Percentiles rank a stretch among this genome's conserved stretches.
Conservation (phyloP, 495 filamentous ascomycete species). For the Aspergillus taichungensis region DNA sequence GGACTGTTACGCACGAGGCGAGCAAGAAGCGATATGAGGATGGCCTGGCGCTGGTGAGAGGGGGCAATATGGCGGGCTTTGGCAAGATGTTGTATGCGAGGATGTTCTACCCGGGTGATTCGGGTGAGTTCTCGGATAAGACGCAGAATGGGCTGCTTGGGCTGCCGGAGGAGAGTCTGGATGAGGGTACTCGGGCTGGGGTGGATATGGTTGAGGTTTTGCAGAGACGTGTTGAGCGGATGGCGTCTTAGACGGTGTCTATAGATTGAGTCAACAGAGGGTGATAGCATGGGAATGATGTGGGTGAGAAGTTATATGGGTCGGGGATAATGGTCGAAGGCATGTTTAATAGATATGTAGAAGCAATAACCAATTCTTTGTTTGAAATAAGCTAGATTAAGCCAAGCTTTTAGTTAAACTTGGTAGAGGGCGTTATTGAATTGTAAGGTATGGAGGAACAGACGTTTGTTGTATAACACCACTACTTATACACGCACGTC, state of each 20-base stretch:
- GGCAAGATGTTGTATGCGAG: constrained; percentile 42
- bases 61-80: constrained; percentile 41
- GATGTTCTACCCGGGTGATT: constrained; percentile 37
- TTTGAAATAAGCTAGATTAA: too few species aligned
- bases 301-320: too few species aligned
- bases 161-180: constrained; percentile 48
- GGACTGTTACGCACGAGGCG: constrained; percentile 41
- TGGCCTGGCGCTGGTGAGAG: constrained; percentile 31
- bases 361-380: too few species aligned
- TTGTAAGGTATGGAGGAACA: too few species aligned
- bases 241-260: constrained; percentile 9
- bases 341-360: too few species aligned
- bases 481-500: too few species aligned
- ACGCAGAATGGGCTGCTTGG: constrained; percentile 42
- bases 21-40: constrained; percentile 36
- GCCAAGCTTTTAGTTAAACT: too few species aligned
- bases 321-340: too few species aligned
- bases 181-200: constrained; percentile 39
- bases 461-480: too few species aligned
- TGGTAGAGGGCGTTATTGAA: too few species aligned
- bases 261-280: too few species aligned
- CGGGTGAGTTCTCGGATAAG: constrained; percentile 25
- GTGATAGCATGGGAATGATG: too few species aligned
- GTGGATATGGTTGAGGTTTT: constrained; percentile 24
- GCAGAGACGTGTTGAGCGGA: constrained; percentile 17